Conservation (phyloP, 2,329 filamentous ascomycete species). For the Phialophora chinensis region DNA sequence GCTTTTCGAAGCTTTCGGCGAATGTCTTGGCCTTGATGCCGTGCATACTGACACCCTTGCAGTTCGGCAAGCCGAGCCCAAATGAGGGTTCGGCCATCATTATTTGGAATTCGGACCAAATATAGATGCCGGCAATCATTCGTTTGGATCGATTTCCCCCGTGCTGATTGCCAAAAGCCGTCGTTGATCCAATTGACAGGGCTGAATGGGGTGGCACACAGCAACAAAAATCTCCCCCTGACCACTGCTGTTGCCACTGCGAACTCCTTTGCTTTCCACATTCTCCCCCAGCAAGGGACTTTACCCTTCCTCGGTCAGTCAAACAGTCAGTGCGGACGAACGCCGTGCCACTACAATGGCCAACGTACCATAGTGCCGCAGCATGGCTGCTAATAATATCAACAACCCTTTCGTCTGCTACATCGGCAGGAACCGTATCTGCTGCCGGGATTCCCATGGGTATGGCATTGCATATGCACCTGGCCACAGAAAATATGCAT, state of each 20-base stretch:
- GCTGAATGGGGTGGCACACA: neutral
- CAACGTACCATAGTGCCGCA: neutral
- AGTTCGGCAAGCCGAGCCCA: neutral
- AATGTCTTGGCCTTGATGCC: neutral
- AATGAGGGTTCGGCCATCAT: neutral
- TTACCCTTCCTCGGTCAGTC: neutral
- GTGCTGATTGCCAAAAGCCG: neutral
- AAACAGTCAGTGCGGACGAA: neutral
- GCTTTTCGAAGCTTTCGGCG: neutral
- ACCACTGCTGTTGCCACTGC: neutral
- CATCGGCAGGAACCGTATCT: neutral
- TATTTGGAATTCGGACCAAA: neutral
- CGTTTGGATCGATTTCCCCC: neutral
- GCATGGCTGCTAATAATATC: neutral
- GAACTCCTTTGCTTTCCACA: neutral
- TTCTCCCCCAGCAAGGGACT: neutral
- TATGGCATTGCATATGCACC: neutral
- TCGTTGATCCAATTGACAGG: neutral
- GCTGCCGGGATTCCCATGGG: neutral
- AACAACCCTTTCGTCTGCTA: neutral
- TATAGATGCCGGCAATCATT: neutral
- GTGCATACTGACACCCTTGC: neutral
- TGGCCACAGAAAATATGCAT: neutral
- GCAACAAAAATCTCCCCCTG: neutral
- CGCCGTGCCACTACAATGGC: neutral